Percentiles rank a stretch among this genome's conserved stretches.
Conservation (phyloP, 2,329 filamentous ascomycete genomes). For the Didymella exigua region DNA sequence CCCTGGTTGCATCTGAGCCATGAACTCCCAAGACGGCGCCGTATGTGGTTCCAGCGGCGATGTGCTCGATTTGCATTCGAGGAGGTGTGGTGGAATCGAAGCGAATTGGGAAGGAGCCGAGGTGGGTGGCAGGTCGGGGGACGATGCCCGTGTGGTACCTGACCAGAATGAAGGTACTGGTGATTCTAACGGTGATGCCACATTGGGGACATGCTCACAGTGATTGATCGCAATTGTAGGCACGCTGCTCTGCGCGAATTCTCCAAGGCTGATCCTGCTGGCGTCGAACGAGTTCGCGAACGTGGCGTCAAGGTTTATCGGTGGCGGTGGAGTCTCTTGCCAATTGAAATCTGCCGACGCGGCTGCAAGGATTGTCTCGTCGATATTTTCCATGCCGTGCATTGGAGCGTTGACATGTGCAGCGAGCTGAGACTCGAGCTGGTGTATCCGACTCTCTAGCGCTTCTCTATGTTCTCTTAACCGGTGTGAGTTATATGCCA, state of each 20-base stretch:
- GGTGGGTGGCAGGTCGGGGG: conserved; percentile 41
- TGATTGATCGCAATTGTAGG: conserved; percentile 46
- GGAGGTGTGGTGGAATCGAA: conserved; percentile 24
- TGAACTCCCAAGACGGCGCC: conserved; percentile 45
- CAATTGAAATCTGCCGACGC: conserved; percentile 38
- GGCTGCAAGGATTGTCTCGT: conserved; percentile 35
- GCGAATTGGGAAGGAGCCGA: conserved; percentile 32
- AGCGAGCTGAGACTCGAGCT: conserved; percentile 45
- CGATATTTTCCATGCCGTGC: conserved; percentile 45
- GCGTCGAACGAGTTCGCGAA: conserved; percentile 31
- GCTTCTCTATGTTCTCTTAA: conserved; percentile 45
- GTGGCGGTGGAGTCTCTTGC: conserved; percentile 35
- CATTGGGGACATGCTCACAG: conserved; percentile 43
- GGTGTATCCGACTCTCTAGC: conserved; percentile 46
- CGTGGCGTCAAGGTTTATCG: conserved; percentile 35
- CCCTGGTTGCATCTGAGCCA: conserved; percentile 29
- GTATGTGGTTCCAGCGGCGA: conserved; percentile 38
- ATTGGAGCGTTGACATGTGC: conserved; percentile 45
- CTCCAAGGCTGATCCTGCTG: not conserved
- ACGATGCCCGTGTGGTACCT: conserved; percentile 45
- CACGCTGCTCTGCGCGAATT: conserved; percentile 34
- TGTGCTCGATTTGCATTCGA: conserved; percentile 27
- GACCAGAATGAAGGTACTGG: conserved; percentile 47
- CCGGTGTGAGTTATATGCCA: conserved; percentile 17
- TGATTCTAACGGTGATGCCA: conserved; percentile 36